Conservation (phyloP, 176 grass and related monocot species). For the Cenchrus fungigraminus region DNA sequence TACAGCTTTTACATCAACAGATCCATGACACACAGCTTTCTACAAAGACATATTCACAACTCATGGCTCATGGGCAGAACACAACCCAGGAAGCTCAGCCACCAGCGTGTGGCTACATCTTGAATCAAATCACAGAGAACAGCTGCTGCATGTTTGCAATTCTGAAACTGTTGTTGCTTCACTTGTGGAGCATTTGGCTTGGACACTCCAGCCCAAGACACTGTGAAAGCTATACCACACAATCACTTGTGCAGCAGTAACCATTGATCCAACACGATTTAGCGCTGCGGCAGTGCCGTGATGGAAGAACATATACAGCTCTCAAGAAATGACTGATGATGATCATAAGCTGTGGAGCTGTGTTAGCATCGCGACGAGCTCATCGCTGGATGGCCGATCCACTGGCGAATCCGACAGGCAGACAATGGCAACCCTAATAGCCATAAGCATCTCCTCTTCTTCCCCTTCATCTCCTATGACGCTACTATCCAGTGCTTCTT, state of each 20-base stretch:
- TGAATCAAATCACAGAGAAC: slow-evolving; percentile 2
- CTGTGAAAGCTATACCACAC: not conserved
- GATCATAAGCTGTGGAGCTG: slow-evolving; percentile 79
- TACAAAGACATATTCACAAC: slow-evolving; percentile 41
- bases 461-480: slow-evolving; percentile 70
- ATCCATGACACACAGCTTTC: slow-evolving; percentile 23
- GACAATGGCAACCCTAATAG: slow-evolving; percentile 82
- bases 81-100: slow-evolving; percentile 3
- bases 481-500: slow-evolving; percentile 72
- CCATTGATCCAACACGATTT: not conserved
- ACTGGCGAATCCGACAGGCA: slow-evolving; percentile 82
- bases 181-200: slow-evolving; percentile 24
- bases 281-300: not conserved
- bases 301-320: not conserved
- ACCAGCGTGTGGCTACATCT: slow-evolving; percentile 31
- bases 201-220: not conserved
- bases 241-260: not conserved
- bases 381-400: slow-evolving; percentile 91
- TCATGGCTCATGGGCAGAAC: slow-evolving; percentile 37
- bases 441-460: slow-evolving; percentile 95
- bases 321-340: not conserved
- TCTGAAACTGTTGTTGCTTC: not conserved
- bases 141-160: not conserved
- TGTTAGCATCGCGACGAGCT: slow-evolving; percentile 84
- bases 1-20: slow-evolving; percentile 1